Evolutionary conservation across 176 grass and related monocot genomes (phyloP), one percentile per base, ranked within the genome.

Genomic region (Secale cereale): DNA sequence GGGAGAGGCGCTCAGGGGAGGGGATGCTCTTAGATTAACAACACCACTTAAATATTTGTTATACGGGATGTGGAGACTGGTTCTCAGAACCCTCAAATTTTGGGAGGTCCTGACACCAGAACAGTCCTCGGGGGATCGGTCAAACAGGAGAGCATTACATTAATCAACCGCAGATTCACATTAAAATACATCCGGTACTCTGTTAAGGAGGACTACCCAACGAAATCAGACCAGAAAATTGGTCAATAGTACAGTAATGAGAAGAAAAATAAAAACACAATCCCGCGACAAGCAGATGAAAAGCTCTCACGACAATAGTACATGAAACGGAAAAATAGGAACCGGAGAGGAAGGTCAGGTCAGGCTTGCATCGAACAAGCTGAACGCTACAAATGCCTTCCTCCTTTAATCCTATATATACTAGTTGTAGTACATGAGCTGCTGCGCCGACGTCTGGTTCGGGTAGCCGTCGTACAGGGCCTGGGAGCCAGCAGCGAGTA

Each of bases 341-440:
- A 80, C 17, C 43, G 15, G 54, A 40, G 71, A 84, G 52, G 70
- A 77, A 41, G 77, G 82, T 73, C 54, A 41, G 81, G 82, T 73
- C 54, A 71, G 52, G 77, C 85, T 85, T 91, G 89, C 85, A 13
- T 36, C 39, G 43, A 77, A 78, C 89, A 91, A 91, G 91, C 87
- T 82, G 59, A 85, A 78, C 64, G 75, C 74, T 79, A 88, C 92
- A 83, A 85, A 87, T 70, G 85, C 77, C 85, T 85, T 88, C 70
- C 85, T 84, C 85, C 62, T 40, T 54, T 13, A 88, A 77, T 63
- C 71, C 87, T 17, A 17, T 91, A 73, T 73, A 76, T 76, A 76
- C 73, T 76, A 95, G 81, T 95, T 92, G 93, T 92, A 95, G 88
- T 92, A 95, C 86, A 92, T 88, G 20, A 92, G 86, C 86, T 95